A percentile compares a stretch with the other conserved stretches of the same genome.
Evolutionary conservation across 139 green algal species (phyloP).

Genomic region (Astrephomene gubernaculifera): DNA sequence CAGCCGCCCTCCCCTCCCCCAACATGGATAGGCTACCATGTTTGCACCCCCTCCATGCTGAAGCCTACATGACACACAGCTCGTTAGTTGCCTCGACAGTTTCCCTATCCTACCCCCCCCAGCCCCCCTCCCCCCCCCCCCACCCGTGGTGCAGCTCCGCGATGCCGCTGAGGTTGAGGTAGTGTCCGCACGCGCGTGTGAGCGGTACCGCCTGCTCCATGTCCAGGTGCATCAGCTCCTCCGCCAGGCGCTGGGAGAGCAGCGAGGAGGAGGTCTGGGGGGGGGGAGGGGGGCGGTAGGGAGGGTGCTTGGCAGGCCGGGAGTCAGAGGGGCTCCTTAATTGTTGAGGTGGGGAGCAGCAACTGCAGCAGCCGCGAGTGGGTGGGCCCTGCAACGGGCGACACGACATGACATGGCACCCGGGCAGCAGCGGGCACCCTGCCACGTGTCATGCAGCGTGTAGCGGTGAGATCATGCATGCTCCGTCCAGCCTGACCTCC

Average conservation of each 20-base stretch:
- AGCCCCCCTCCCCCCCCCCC: not conserved
- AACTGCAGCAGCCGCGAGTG: too few species aligned
- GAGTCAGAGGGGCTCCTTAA: too few species aligned
- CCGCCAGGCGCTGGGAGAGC: slow-evolving; percentile 74
- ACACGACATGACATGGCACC: too few species aligned
- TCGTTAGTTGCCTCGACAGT: not conserved
- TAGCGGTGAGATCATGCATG: too few species aligned
- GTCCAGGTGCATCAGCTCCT: slow-evolving; percentile 84
- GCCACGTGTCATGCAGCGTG: too few species aligned
- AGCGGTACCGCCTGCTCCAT: slow-evolving; percentile 89
- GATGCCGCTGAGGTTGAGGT: slow-evolving; percentile 86
- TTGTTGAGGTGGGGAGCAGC: too few species aligned
- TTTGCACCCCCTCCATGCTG: not conserved
- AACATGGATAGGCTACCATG: too few species aligned
- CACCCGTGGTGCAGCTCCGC: slow-evolving; percentile 89
- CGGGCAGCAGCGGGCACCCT: too few species aligned
- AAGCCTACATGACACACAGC: not conserved
- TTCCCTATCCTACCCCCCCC: not conserved
- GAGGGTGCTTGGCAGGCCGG: not conserved
- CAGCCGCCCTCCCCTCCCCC: not conserved
- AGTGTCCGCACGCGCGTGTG: slow-evolving; percentile 85
- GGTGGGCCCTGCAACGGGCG: too few species aligned
- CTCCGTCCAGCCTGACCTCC: too few species aligned
- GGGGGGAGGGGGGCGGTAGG: not conserved
- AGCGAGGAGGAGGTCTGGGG: slow-evolving; percentile 52